Base-by-base conservation (phyloP, 495 filamentous ascomycete species). In the Jackrogersella multiformis region DNA sequence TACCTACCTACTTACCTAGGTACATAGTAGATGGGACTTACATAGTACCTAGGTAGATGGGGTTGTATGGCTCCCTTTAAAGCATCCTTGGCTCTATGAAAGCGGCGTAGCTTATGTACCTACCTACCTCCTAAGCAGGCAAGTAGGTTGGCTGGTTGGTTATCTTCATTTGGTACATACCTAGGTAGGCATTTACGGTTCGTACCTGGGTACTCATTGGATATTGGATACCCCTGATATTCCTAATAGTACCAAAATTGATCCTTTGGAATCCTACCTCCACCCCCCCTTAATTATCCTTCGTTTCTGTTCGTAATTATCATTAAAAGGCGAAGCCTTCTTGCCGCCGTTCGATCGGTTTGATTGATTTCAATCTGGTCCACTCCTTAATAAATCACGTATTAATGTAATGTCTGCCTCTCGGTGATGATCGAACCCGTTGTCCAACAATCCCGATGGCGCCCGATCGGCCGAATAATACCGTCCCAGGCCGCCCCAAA, bases 301-400 rank as follows among this genome's bases (percentile, higher is more conserved):
- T 48, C 34, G 23, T 55, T 38, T 23, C 38, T 13, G 23, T 52
- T 23, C 57, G 12, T 26, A 15, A 26, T 42, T 34, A 10, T 18
- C 24, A 46, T 7, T 34, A 38, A 24, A 30, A 59, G 61, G 61
- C 21, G 45, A 61, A 59, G 16, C 52, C n/a, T 54, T 15, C 45
- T 61, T 52, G 61, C 67, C 23, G 56, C 61, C 61, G 67, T 70
- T 56, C 61, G 44, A 55, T 70, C 67, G 15, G 64, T 69, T 52
- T 32, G 60, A 60, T 61, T 53, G 18, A 28, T 46, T 52, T 36
- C 18, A 46, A 46, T 45, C 52, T 36, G 24, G 6, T 55, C 16
- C 56, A 8, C 30, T 61, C 61, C 5, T 65, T 70, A 45, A 2
- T 36, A 45, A 24, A 13, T 7, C 39, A 49, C n/a, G 13, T 48